Conservation (phyloP, 2,329 filamentous ascomycete species). For the Trichoderma guizhouense region DNA sequence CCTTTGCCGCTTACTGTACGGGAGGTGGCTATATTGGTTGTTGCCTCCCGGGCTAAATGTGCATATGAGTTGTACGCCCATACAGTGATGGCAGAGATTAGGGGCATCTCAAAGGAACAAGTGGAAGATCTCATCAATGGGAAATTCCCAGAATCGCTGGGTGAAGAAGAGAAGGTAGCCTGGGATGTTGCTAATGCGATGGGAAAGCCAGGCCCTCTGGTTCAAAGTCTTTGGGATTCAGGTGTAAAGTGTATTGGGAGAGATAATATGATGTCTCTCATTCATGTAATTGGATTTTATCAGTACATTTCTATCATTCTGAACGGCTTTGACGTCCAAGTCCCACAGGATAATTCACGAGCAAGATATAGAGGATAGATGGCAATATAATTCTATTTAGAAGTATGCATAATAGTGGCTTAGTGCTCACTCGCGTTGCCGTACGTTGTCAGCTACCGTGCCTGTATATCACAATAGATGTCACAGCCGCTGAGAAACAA, state of each 20-base stretch:
- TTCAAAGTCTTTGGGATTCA: background rate
- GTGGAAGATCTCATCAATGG: background rate
- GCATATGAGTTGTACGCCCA: background rate
- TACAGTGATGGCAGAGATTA: background rate
- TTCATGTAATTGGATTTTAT: background rate
- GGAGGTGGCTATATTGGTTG: background rate
- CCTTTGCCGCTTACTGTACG: background rate
- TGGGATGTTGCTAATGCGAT: background rate
- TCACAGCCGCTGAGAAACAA: too few relatives aligned
- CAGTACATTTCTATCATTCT: background rate
- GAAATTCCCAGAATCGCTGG: background rate
- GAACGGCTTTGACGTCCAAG: background rate
- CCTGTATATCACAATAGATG: too few relatives aligned
- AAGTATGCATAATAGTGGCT: too few relatives aligned
- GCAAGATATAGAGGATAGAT: too few relatives aligned
- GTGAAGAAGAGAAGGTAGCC: background rate
- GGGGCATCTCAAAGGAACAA: background rate
- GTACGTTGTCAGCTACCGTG: too few relatives aligned
- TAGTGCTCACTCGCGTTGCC: too few relatives aligned
- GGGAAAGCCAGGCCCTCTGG: background rate
- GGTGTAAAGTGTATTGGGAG: background rate
- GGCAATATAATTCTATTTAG: too few relatives aligned
- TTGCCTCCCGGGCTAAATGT: background rate
- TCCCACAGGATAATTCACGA: background rate
- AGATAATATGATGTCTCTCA: background rate